These are phyloP conservation scores for Madurella fahalii DNA, from an alignment of 2,329 filamentous ascomycete species.

Conservation along the genomic window DNA sequence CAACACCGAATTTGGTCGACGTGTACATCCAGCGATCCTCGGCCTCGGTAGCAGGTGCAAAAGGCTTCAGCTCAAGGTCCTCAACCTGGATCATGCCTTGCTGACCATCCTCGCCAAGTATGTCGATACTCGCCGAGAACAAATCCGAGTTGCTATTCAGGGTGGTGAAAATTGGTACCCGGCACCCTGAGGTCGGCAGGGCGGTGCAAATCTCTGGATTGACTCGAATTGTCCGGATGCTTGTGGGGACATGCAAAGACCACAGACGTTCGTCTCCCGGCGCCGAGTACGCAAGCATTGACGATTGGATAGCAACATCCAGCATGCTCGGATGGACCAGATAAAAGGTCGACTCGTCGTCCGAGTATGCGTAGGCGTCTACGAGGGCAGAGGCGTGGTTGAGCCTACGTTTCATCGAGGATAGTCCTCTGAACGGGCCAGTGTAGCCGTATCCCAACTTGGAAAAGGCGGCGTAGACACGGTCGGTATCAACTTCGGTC, in stretches of 20 bases:
- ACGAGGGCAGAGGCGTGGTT: neutral
- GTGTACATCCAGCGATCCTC: no score
- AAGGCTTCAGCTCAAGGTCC: no score
- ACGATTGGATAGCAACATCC: slow-evolving; percentile 35
- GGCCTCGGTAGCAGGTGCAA: no score
- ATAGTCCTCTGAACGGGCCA: slow-evolving; percentile 8
- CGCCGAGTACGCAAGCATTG: slow-evolving; percentile 28
- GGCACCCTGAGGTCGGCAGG: no score
- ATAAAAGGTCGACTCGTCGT: slow-evolving; percentile 5
- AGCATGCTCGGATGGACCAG: slow-evolving; percentile 34
- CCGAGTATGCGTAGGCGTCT: neutral
- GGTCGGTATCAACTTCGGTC: slow-evolving; percentile 5
- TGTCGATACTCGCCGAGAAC: no score
- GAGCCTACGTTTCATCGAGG: slow-evolving; percentile 1
- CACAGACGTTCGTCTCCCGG: neutral
- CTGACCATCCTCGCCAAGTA: no score
- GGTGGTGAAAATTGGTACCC: no score
- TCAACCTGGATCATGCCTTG: no score
- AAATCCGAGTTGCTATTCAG: no score
- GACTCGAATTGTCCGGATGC: neutral
- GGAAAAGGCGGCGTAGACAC: slow-evolving; percentile 8
- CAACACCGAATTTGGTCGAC: no score
- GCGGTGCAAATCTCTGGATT: neutral
- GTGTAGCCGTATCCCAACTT: slow-evolving; percentile 12
- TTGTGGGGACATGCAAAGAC: neutral